Conservation (phyloP, 352 stramenopile species). For the Globisporangium acanthophoron region DNA sequence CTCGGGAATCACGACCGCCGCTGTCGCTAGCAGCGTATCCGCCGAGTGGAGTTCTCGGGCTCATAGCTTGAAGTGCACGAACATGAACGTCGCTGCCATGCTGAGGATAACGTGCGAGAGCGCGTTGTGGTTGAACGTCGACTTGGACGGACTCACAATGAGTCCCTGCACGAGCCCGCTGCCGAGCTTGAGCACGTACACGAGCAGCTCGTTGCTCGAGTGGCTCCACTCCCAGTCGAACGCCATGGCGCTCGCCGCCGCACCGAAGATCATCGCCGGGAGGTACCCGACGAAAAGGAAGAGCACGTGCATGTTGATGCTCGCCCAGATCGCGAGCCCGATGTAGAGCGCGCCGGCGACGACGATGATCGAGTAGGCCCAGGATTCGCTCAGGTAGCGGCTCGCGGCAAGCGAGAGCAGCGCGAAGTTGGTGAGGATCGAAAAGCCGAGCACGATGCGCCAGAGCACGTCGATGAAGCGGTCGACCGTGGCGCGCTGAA, state of each 20-base stretch:
- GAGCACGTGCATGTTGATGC: slow-evolving; percentile 75
- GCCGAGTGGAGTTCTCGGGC: background rate
- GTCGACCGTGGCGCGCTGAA: slow-evolving; percentile 70
- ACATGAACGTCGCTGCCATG: slow-evolving; percentile 75
- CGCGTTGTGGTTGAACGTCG: slow-evolving; percentile 88
- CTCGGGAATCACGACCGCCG: background rate
- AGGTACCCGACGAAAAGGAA: slow-evolving; percentile 83
- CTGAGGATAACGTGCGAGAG: slow-evolving; percentile 84
- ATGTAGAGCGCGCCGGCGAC: slow-evolving; percentile 59
- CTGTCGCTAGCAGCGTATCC: background rate
- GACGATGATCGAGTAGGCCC: slow-evolving; percentile 70
- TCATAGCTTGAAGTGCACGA: slow-evolving; percentile 78
- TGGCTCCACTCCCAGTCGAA: slow-evolving; percentile 79
- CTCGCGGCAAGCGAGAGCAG: slow-evolving; percentile 72
- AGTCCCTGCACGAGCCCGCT: slow-evolving; percentile 77
- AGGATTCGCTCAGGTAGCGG: slow-evolving; percentile 67
- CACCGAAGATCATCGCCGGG: slow-evolving; percentile 77
- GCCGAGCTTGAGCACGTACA: slow-evolving; percentile 76
- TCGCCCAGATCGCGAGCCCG: slow-evolving; percentile 72
- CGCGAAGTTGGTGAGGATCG: slow-evolving; percentile 83
- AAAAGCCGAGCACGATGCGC: slow-evolving; percentile 78
- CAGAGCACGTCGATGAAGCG: slow-evolving; percentile 67
- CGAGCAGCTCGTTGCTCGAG: slow-evolving; percentile 74
- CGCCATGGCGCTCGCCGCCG: slow-evolving; percentile 64
- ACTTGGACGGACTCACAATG: slow-evolving; percentile 73